Evolutionary conservation across 805 yeast genomes (phyloP).

Genomic region (Metschnikowia gruessii): DNA sequence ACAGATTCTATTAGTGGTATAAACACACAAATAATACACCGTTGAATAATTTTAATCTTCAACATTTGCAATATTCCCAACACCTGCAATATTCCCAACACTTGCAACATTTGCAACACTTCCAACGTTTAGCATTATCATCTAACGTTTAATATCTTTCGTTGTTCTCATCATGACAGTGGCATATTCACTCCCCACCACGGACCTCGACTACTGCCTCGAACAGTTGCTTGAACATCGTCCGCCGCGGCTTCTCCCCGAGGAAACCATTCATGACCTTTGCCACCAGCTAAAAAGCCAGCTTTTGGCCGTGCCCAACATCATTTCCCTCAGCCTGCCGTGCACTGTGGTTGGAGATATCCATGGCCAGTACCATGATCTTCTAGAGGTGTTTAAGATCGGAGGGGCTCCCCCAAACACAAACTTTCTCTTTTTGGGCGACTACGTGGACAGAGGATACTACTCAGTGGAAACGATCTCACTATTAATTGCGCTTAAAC

Average conservation of each 20-base stretch:
- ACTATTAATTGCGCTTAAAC: conserved; percentile 72
- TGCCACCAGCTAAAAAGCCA: conserved; percentile 68
- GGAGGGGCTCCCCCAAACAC: conserved; percentile 95
- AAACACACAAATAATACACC: no score
- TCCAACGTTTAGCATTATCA: no score
- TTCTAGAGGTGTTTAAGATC: conserved; percentile 86
- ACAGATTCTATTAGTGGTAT: no score
- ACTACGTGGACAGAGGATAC: conserved; percentile 93
- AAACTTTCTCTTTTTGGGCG: conserved; percentile 89
- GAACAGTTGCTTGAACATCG: conserved; percentile 40
- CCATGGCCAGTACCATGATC: conserved; percentile 95
- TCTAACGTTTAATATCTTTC: no score
- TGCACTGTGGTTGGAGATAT: conserved; percentile 97
- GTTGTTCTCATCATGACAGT: conserved; percentile 6
- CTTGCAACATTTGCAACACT: no score
- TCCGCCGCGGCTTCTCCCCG: conserved; percentile 44
- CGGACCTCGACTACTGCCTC: conserved; percentile 42
- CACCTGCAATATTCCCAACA: no score
- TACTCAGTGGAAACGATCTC: conserved; percentile 92
- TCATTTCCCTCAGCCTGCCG: conserved; percentile 79
- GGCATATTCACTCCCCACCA: conserved; percentile 29
- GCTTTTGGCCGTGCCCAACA: conserved; percentile 77
- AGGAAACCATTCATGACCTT: conserved; percentile 38
- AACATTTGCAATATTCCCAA: no score
- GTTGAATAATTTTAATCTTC: no score